Conservation (phyloP, 306 rosid genomes). For the Cucurbita moschata region DNA sequence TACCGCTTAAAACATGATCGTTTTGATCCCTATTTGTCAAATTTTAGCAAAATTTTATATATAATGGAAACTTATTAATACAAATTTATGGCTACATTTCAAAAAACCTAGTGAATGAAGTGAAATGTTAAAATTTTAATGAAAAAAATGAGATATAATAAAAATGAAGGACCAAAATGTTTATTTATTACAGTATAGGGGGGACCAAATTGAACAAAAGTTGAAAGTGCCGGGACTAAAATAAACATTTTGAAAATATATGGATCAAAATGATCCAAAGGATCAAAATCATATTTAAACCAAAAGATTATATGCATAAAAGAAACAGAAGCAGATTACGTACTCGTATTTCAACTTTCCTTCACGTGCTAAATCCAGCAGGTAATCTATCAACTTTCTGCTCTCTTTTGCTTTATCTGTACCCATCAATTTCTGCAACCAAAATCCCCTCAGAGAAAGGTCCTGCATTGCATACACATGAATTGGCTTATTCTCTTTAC, state of each 20-base stretch:
- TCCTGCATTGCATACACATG: slow-evolving; percentile 49
- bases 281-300: no score
- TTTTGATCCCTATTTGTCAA: background rate
- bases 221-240: no score
- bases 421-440: slow-evolving; percentile 76
- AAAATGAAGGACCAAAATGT: no score
- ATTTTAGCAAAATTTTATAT: no score
- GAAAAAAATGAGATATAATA: background rate
- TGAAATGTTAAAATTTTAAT: background rate
- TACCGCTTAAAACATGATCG: background rate
- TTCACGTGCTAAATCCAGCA: slow-evolving; percentile 49
- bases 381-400: slow-evolving; percentile 65
- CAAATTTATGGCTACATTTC: background rate
- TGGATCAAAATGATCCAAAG: background rate
- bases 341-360: slow-evolving; percentile 75
- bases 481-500: background rate
- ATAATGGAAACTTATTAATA: background rate
- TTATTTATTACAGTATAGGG: no score
- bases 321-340: slow-evolving; percentile 6
- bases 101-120: background rate
- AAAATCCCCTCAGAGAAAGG: slow-evolving; percentile 79
- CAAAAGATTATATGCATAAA: no score
- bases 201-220: no score
- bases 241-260: no score
- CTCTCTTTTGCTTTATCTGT: slow-evolving; percentile 53